Conservation (phyloP, 768 basidiomycete genomes). For the Phanerochaete sordida region DNA sequence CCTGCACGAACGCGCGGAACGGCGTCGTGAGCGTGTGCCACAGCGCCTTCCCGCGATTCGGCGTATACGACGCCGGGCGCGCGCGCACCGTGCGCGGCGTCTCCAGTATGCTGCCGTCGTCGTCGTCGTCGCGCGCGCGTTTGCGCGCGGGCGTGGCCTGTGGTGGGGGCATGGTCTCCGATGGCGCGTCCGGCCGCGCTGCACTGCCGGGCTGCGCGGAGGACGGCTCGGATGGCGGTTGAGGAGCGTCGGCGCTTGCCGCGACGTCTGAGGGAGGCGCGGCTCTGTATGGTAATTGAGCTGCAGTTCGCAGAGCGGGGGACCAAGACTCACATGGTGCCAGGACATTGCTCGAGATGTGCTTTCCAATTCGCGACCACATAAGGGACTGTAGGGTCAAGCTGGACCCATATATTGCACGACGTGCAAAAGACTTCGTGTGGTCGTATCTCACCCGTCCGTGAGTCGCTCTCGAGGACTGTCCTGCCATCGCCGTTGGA, state of each 20-base stretch:
- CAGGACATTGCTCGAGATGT: constrained; percentile 48
- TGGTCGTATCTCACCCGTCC: constrained; percentile 45
- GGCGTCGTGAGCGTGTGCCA: constrained; percentile 10
- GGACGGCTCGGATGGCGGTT: neutral
- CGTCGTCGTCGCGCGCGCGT: constrained; percentile 3
- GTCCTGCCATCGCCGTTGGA: constrained; percentile 47
- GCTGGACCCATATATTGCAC: constrained; percentile 62
- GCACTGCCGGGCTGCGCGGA: neutral
- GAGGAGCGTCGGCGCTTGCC: neutral
- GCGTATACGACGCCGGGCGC: constrained; percentile 1
- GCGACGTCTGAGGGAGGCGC: neutral
- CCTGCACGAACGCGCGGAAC: constrained; percentile 6
- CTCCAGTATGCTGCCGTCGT: constrained; percentile 1
- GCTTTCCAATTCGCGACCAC: constrained; percentile 47
- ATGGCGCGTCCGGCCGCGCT: neutral
- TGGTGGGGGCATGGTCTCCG: neutral
- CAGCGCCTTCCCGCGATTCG: constrained; percentile 1
- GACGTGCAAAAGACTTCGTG: constrained; percentile 53
- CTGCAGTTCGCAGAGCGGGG: neutral
- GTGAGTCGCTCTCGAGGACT: constrained; percentile 50
- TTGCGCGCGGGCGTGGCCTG: neutral
- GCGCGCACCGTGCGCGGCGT: constrained; percentile 1
- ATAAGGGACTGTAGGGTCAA: constrained; percentile 39
- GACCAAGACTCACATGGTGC: constrained; percentile 15
- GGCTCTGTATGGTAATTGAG: neutral